Conservation (phyloP, 106 monocot genomes). For the Posidonia australis region DNA sequence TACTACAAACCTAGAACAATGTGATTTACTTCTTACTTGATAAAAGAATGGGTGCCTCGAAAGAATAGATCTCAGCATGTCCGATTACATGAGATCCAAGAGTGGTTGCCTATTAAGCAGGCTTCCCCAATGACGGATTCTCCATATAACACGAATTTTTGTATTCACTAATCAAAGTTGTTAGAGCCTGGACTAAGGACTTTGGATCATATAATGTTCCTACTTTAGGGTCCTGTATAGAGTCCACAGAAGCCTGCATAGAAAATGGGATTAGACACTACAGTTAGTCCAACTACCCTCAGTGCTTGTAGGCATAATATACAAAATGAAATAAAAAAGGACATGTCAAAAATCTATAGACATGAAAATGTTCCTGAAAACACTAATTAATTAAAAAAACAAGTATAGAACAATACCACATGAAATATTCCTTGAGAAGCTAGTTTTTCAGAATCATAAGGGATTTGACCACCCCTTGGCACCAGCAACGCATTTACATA, state of each 20-base stretch:
- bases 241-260: constrained; percentile 47
- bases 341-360: too few species aligned
- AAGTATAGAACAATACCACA: constrained; percentile 45
- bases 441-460: constrained; percentile 43
- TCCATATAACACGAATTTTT: background rate
- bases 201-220: constrained; percentile 46
- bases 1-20: too few species aligned
- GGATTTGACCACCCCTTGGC: constrained; percentile 59
- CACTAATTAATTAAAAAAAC: too few species aligned
- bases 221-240: constrained; percentile 35
- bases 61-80: background rate
- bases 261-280: background rate
- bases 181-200: constrained; percentile 41
- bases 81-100: background rate
- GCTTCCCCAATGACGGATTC: background rate
- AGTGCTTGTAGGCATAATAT: background rate
- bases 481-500: constrained; percentile 86
- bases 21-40: background rate
- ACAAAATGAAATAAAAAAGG: too few species aligned
- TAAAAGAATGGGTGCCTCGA: background rate
- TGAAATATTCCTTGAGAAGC: constrained; percentile 58
- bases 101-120: background rate
- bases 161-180: constrained; percentile 22
- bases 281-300: background rate
- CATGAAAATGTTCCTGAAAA: too few species aligned